Percentiles rank a stretch among this genome's conserved stretches.
These are phyloP conservation scores for Aureobasidium sp. DNA, from an alignment of 2,329 filamentous ascomycete genomes.

Conservation along the genomic window DNA sequence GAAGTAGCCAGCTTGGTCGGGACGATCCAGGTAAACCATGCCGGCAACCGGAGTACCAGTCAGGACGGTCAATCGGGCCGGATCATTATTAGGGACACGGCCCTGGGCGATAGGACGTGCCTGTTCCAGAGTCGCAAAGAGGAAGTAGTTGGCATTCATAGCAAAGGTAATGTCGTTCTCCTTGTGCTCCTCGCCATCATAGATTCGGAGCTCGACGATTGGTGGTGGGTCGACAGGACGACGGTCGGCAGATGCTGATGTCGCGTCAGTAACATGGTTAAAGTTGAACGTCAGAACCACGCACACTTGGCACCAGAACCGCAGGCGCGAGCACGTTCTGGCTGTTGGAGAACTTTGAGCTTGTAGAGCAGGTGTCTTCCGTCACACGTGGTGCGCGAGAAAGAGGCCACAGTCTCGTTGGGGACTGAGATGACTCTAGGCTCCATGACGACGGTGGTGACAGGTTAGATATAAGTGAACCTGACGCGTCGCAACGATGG, in stretches of 20 bases:
- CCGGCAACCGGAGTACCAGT: constrained; percentile 93
- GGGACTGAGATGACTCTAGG: constrained; percentile 41
- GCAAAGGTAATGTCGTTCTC: constrained; percentile 63
- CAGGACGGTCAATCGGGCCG: constrained; percentile 71
- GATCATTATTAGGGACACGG: constrained; percentile 59
- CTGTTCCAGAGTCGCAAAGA: constrained; percentile 85
- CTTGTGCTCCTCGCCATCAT: constrained; percentile 54
- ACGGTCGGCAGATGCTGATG: constrained; percentile 70
- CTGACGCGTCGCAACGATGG: neutral
- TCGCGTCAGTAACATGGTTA: constrained; percentile 21
- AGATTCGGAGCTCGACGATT: constrained; percentile 84
- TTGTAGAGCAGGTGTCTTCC: constrained; percentile 74
- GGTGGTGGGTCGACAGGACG: constrained; percentile 91
- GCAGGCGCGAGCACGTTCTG: constrained; percentile 87
- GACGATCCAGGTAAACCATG: constrained; percentile 91
- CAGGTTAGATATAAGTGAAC: neutral
- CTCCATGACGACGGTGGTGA: constrained; percentile 22
- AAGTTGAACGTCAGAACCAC: constrained; percentile 25
- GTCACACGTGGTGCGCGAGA: constrained; percentile 59
- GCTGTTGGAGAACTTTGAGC: constrained; percentile 85
- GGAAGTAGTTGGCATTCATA: constrained; percentile 96
- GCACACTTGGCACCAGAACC: constrained; percentile 92
- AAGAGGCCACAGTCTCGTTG: constrained; percentile 50
- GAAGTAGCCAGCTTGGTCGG: constrained; percentile 76
- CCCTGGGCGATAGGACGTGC: constrained; percentile 77